These are phyloP conservation scores for Coemansia asiatica DNA, from an alignment of 192 early-diverging fungal species.

Conservation along the genomic window DNA sequence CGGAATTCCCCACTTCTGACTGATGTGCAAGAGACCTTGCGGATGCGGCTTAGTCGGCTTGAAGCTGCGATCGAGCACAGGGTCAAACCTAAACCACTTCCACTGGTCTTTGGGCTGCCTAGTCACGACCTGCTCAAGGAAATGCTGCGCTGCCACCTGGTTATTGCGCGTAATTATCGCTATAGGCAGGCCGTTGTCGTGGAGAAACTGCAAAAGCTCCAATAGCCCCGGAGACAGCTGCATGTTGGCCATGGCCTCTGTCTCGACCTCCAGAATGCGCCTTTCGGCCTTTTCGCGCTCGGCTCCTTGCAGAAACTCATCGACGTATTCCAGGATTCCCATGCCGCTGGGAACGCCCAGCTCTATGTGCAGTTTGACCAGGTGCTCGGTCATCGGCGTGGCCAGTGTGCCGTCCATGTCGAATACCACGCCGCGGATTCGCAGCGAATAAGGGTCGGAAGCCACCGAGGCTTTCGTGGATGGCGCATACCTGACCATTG, in stretches of 20 bases:
- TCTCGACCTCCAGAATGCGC: conserved; percentile 46
- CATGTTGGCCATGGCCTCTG: conserved; percentile 47
- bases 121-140: conserved; percentile 42
- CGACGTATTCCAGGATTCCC: conserved; percentile 45
- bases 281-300: conserved; percentile 28
- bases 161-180: conserved; percentile 58
- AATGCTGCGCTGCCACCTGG: conserved; percentile 42
- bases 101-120: conserved; percentile 25
- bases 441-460: conserved; percentile 24
- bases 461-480: conserved; percentile 32
- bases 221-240: conserved; percentile 47
- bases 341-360: conserved; percentile 38
- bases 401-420: conserved; percentile 58
- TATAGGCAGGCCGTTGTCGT: conserved; percentile 30
- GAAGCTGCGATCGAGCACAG: conserved; percentile 52
- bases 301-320: conserved; percentile 30
- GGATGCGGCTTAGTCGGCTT: conserved; percentile 55
- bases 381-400: conserved; percentile 45
- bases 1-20: conserved; percentile 41
- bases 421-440: conserved; percentile 52
- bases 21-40: conserved; percentile 43
- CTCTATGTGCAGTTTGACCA: conserved; percentile 35
- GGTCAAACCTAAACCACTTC: conserved; percentile 47
- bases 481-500: conserved; percentile 38
- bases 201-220: conserved; percentile 40